A percentile compares a stretch with the other conserved stretches of the same genome.
Conservation (phyloP, 495 filamentous ascomycete genomes). For the Aspergillus heteromorphus region DNA sequence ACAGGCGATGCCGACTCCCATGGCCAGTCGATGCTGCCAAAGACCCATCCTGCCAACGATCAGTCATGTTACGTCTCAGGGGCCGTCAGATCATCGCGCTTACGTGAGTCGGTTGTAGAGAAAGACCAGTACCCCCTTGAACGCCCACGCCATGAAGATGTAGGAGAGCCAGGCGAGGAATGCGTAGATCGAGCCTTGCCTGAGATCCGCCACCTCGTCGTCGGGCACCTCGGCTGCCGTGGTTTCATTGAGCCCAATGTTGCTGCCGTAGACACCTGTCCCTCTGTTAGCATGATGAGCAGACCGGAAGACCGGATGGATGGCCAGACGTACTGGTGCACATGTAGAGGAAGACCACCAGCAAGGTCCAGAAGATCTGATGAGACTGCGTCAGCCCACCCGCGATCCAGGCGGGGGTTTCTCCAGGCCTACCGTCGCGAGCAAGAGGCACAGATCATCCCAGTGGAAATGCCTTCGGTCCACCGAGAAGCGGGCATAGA, state of each 20-base stretch:
- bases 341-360: slow-evolving; percentile 3
- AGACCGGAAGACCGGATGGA: neutral
- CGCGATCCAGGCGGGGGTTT: neutral
- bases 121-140: slow-evolving; percentile 44
- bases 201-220: neutral
- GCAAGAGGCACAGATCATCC: slow-evolving; percentile 8
- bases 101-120: slow-evolving; percentile 49
- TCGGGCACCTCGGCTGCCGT: slow-evolving; percentile 8
- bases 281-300: neutral
- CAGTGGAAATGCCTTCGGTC: slow-evolving; percentile 5
- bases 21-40: slow-evolving; percentile 12
- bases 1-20: slow-evolving; percentile 19
- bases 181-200: slow-evolving; percentile 7
- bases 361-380: slow-evolving; percentile 10
- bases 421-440: slow-evolving; percentile 2
- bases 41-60: slow-evolving; percentile 5
- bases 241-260: slow-evolving; percentile 10
- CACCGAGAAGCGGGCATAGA: slow-evolving; percentile 10
- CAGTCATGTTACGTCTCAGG: neutral
- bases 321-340: slow-evolving; percentile 2
- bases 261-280: slow-evolving; percentile 4
- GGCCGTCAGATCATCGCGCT: neutral
- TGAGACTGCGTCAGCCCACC: neutral
- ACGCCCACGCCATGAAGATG: slow-evolving; percentile 39
- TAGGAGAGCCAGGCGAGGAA: slow-evolving; percentile 41